A percentile compares a stretch with the other conserved stretches of the same genome.
Conservation (phyloP, 768 basidiomycete species). For the Mrakia frigida region DNA sequence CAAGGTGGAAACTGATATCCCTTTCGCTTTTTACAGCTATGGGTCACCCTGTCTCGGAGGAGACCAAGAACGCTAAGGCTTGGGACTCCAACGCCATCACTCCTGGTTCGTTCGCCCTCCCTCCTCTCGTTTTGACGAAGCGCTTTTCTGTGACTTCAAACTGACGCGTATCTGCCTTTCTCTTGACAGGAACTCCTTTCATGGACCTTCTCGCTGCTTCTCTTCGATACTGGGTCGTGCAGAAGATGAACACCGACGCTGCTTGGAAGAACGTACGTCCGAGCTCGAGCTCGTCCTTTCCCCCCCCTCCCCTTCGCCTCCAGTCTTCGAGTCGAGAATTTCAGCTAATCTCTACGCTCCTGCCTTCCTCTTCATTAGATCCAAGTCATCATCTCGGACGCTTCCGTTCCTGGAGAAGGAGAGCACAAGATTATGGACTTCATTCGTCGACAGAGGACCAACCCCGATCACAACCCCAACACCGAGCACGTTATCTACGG, state of each 20-base stretch:
- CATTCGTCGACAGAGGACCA: slow-evolving; percentile 80
- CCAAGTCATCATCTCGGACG: slow-evolving; percentile 93
- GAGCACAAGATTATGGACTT: slow-evolving; percentile 99
- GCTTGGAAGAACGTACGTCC: slow-evolving; percentile 83
- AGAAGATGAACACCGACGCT: slow-evolving; percentile 89
- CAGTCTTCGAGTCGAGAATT: neutral
- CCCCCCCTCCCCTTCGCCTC: neutral
- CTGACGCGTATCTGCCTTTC: neutral
- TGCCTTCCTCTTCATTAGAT: slow-evolving; percentile 52
- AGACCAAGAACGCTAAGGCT: slow-evolving; percentile 72
- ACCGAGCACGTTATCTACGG: slow-evolving; percentile 97
- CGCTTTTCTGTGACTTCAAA: neutral
- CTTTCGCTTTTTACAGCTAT: slow-evolving; percentile 55
- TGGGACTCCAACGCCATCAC: slow-evolving; percentile 99
- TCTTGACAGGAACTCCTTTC: slow-evolving; percentile 68
- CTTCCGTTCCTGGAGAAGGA: slow-evolving; percentile 94
- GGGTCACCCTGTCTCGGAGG: slow-evolving; percentile 73
- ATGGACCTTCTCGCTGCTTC: slow-evolving; percentile 87
- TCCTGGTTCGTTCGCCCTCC: slow-evolving; percentile 55
- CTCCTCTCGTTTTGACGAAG: neutral
- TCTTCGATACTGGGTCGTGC: slow-evolving; percentile 90
- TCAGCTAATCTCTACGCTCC: neutral
- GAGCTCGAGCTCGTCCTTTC: no score
- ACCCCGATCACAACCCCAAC: slow-evolving; percentile 88
- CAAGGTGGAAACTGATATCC: neutral